Percentiles rank a stretch among this genome's conserved stretches.
Evolutionary conservation across 106 monocot genomes (phyloP).

Genomic region (Amphibolis antarctica): DNA sequence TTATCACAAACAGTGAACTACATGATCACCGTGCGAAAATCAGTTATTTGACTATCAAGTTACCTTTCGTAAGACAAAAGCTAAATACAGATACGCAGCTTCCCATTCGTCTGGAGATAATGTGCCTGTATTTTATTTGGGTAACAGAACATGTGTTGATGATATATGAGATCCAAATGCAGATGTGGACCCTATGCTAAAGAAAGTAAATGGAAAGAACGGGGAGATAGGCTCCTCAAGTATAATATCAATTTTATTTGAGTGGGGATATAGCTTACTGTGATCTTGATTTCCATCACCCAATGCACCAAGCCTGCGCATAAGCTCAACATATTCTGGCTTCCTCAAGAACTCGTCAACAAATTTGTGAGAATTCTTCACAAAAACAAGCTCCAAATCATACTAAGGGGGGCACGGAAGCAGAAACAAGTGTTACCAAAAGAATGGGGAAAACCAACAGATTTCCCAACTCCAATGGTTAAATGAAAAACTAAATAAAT

Average conservation of each 20-base stretch:
- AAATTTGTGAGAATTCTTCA: slow-evolving; percentile 89
- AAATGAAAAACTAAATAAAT: neutral
- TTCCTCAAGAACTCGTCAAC: slow-evolving; percentile 78
- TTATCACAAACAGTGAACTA: too few relatives aligned
- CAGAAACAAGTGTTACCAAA: neutral
- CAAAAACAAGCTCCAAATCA: slow-evolving; percentile 72
- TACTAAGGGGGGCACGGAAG: slow-evolving; percentile 34
- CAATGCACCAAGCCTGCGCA: slow-evolving; percentile 86
- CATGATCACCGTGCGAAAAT: neutral
- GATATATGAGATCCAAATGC: too few relatives aligned
- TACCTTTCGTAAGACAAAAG: slow-evolving; percentile 88
- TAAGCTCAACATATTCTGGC: slow-evolving; percentile 80
- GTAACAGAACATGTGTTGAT: neutral
- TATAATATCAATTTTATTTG: neutral
- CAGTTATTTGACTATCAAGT: neutral
- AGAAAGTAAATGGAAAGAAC: neutral
- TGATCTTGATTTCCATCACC: slow-evolving; percentile 86
- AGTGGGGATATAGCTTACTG: slow-evolving; percentile 35
- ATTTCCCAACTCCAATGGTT: neutral
- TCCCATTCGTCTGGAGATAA: slow-evolving; percentile 88
- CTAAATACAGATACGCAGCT: slow-evolving; percentile 66
- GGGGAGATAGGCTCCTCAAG: neutral
- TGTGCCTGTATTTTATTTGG: slow-evolving; percentile 45
- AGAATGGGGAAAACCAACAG: neutral
- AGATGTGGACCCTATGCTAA: neutral